A percentile compares a stretch with the other conserved stretches of the same genome.
Evolutionary conservation across 2,329 filamentous ascomycete species (phyloP).

Genomic region (Verticillium longisporum): DNA sequence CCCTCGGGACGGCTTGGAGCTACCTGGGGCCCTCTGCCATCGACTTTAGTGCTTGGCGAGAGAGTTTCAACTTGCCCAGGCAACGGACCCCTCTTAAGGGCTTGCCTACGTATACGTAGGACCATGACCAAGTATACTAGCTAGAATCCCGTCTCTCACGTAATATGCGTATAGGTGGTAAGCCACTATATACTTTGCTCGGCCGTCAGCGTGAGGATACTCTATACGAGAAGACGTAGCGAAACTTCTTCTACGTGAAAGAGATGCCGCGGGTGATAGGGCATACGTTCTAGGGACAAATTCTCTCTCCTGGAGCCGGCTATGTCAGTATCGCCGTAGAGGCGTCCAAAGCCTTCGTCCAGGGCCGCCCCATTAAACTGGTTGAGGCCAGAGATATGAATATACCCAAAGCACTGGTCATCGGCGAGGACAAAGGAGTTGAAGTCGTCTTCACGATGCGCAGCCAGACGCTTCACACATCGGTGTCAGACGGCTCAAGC

Average conservation of each 20-base stretch:
- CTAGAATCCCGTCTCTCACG: constrained; percentile 20
- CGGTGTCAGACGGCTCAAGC: background rate
- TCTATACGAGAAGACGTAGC: constrained; percentile 11
- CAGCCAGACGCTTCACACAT: background rate
- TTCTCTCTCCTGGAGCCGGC: constrained; percentile 36
- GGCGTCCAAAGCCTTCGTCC: background rate
- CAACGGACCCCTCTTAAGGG: background rate
- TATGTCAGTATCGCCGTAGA: constrained; percentile 21
- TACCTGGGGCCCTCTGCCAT: background rate
- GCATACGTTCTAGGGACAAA: constrained; percentile 26
- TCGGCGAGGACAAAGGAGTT: background rate
- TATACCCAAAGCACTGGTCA: background rate
- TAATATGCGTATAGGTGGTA: constrained; percentile 19
- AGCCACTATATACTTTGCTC: constrained; percentile 27
- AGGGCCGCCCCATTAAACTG: background rate
- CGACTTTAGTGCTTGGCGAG: constrained; percentile 6
- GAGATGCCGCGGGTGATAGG: constrained; percentile 27
- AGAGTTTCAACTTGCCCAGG: background rate
- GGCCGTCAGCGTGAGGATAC: constrained; percentile 3
- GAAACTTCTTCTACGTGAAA: constrained; percentile 13
- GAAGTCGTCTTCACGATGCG: background rate
- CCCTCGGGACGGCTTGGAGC: constrained; percentile 1
- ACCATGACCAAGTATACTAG: constrained; percentile 27
- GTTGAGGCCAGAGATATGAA: background rate
- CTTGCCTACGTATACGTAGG: constrained; percentile 29